Conservation (phyloP, 495 filamentous ascomycete genomes). For the Penicillium macrosclerotiorum region DNA sequence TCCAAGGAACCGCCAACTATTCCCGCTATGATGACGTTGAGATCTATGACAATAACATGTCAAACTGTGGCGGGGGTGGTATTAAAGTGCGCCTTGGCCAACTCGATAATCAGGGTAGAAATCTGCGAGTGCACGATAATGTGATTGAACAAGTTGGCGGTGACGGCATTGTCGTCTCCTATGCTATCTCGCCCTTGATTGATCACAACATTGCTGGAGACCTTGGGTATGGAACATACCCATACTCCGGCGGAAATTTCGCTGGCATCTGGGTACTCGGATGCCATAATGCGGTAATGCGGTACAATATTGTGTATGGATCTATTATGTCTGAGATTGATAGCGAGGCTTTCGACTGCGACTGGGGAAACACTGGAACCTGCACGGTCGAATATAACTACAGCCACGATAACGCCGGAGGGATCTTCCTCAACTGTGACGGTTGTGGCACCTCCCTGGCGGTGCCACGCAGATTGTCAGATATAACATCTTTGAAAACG, state of each 20-base stretch:
- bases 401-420: conserved; percentile 12
- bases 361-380: conserved; percentile 8
- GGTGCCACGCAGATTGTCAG: conserved; percentile 8
- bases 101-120: conserved; percentile 4
- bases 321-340: conserved; percentile 11
- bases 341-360: conserved; percentile 14
- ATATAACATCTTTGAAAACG: conserved; percentile 11
- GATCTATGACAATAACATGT: conserved; percentile 3
- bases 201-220: conserved; percentile 6
- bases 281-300: conserved; percentile 9
- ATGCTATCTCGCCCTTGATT: background rate
- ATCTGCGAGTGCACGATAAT: no score
- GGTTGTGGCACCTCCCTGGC: conserved; percentile 10
- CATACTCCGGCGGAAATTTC: conserved; percentile 11
- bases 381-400: conserved; percentile 15
- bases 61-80: conserved; percentile 7
- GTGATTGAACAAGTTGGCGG: conserved; percentile 9
- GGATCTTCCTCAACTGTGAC: conserved; percentile 11
- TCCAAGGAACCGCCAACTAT: conserved; percentile 2
- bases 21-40: conserved; percentile 11
- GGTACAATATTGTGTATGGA: conserved; percentile 6
- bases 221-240: conserved; percentile 11
- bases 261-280: conserved; percentile 12
- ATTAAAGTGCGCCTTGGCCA: conserved; percentile 14
- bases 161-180: conserved; percentile 10